phyloP scores from a whole-genome alignment of 169 alveolate genomes.

The Plasmodium yoelii region DNA sequence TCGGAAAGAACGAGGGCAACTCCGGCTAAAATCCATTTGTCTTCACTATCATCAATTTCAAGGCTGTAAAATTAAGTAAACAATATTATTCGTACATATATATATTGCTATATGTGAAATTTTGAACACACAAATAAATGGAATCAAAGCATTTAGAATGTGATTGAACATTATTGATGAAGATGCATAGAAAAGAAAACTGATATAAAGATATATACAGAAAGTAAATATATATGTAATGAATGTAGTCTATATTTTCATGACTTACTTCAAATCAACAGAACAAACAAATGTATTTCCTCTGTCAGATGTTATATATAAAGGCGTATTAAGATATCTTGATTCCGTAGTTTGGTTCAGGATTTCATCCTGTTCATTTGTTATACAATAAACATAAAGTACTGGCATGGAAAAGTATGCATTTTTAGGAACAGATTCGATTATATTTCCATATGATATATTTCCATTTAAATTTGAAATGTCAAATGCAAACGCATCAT shows the following conservation, averaged over 20 bases:
- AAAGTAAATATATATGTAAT: neutral
- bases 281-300: constrained; percentile 68
- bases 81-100: neutral
- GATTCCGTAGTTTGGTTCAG: constrained; percentile 20
- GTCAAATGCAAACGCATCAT: constrained; percentile 55
- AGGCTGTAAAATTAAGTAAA: constrained; percentile 43
- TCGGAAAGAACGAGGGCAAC: constrained; percentile 93
- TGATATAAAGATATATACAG: no score
- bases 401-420: constrained; percentile 61
- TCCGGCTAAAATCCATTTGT: constrained; percentile 95
- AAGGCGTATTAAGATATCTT: constrained; percentile 34
- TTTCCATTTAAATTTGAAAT: constrained; percentile 37
- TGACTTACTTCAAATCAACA: constrained; percentile 48
- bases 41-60: constrained; percentile 81
- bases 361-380: constrained; percentile 48
- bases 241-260: neutral
- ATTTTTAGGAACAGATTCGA: constrained; percentile 66
- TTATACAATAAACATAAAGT: constrained; percentile 52
- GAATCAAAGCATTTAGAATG: no score
- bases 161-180: no score
- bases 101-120: neutral
- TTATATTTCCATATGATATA: constrained; percentile 46
- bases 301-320: constrained; percentile 60
- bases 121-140: no score
- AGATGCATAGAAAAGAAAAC: no score